Evolutionary conservation across 106 monocot genomes (phyloP).

Genomic region (Hemerocallis citrina): DNA sequence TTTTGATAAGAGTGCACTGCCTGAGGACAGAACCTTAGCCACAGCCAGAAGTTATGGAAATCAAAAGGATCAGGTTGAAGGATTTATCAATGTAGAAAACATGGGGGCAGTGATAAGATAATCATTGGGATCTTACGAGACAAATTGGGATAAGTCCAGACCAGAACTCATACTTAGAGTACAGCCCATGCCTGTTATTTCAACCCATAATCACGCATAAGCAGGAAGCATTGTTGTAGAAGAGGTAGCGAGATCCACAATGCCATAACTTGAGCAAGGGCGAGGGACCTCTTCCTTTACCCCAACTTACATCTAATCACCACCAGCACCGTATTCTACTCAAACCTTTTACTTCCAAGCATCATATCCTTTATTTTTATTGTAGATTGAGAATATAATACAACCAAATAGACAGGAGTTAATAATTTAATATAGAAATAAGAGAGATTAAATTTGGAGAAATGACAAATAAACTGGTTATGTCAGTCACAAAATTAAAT

Average conservation of each 20-base stretch:
- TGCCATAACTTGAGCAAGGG: constrained; percentile 44
- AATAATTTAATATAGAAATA: no score
- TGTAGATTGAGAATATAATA: not conserved
- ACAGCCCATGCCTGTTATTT: constrained; percentile 53
- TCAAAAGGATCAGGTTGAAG: constrained; percentile 28
- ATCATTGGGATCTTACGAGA: constrained; percentile 1
- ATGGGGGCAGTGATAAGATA: constrained; percentile 16
- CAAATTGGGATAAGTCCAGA: constrained; percentile 45
- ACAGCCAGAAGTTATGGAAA: not conserved
- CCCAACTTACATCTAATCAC: constrained; percentile 11
- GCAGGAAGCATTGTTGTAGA: constrained; percentile 33
- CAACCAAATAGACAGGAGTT: no score
- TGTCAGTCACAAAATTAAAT: no score
- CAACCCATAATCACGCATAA: constrained; percentile 31
- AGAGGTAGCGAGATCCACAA: constrained; percentile 56
- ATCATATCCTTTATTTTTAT: constrained; percentile 32
- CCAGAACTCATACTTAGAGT: constrained; percentile 22
- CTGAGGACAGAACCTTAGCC: no score
- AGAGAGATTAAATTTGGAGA: no score
- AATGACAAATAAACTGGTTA: no score
- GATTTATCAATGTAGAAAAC: constrained; percentile 27
- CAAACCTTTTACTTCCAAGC: constrained; percentile 45
- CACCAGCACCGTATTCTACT: constrained; percentile 22
- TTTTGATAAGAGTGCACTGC: no score
- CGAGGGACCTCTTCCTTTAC: constrained; percentile 30